Evolutionary conservation across 1,284 basidiomycete species (phyloP).

Genomic region (Schizophyllum amplum): DNA sequence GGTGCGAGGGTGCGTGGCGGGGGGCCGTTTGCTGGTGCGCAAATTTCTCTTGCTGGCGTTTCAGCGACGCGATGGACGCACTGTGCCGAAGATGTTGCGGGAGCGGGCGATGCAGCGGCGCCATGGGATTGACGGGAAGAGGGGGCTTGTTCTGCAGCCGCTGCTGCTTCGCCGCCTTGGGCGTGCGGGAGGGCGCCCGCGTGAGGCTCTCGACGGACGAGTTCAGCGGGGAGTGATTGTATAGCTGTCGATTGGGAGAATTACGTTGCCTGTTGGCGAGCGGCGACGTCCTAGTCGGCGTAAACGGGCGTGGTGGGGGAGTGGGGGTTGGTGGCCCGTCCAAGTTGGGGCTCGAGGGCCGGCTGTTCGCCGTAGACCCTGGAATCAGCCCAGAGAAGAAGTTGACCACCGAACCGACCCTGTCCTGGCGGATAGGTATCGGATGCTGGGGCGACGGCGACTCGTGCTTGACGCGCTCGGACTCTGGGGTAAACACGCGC

Average conservation of each 20-base stretch:
- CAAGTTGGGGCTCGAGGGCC: not conserved
- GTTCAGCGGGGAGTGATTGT: not conserved
- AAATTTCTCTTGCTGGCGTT: not conserved
- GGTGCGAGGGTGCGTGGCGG: not conserved
- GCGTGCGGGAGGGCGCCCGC: conserved; percentile 6
- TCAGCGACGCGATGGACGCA: not conserved
- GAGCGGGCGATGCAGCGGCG: conserved; percentile 1
- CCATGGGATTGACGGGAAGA: conserved; percentile 6
- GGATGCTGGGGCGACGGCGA: conserved; percentile 8
- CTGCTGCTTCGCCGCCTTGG: conserved; percentile 12
- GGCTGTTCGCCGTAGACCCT: conserved; percentile 7
- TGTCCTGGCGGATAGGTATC: conserved; percentile 8
- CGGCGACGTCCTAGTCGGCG: conserved; percentile 6
- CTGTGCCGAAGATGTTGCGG: not conserved
- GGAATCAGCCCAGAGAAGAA: conserved; percentile 12
- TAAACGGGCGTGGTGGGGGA: conserved; percentile 4
- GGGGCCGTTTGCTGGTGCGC: not conserved
- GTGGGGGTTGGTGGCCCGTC: conserved; percentile 3
- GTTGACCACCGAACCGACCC: conserved; percentile 11
- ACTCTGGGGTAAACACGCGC: conserved; percentile 77
- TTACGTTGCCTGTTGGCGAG: not conserved
- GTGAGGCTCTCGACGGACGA: conserved; percentile 6
- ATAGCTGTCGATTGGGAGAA: not conserved
- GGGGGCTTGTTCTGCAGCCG: conserved; percentile 8
- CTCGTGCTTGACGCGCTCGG: conserved; percentile 36